Evolutionary conservation across 192 early-diverging fungal genomes (phyloP).

Genomic region (Backusella sp.): DNA sequence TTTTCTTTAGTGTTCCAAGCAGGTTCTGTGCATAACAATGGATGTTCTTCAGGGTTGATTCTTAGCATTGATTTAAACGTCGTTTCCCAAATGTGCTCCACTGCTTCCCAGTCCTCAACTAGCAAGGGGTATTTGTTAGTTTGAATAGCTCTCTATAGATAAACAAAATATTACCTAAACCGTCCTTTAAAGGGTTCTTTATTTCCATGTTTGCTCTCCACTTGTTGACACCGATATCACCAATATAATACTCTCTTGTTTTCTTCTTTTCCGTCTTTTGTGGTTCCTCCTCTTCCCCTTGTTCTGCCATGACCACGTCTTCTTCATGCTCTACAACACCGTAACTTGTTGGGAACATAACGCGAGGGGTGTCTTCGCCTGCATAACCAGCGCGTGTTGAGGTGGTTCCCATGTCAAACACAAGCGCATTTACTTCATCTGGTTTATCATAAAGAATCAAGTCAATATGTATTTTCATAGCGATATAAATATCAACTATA

Average conservation of each 20-base stretch:
- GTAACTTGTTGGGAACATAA: slow-evolving; percentile 78
- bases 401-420: slow-evolving; percentile 88
- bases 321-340: slow-evolving; percentile 55
- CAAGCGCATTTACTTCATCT: slow-evolving; percentile 94
- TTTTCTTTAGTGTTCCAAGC: slow-evolving; percentile 86
- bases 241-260: slow-evolving; percentile 58
- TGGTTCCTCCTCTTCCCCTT: not conserved
- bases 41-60: slow-evolving; percentile 82
- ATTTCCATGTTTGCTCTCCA: slow-evolving; percentile 85
- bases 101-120: slow-evolving; percentile 95
- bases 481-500: not conserved
- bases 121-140: not conserved
- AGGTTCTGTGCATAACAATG: slow-evolving; percentile 87
- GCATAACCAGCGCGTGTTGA: slow-evolving; percentile 92
- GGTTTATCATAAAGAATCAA: not conserved
- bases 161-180: slow-evolving; percentile 56
- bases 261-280: not conserved
- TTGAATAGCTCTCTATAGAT: not conserved
- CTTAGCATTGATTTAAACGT: slow-evolving; percentile 71
- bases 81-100: slow-evolving; percentile 91
- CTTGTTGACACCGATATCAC: slow-evolving; percentile 63
- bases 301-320: slow-evolving; percentile 39
- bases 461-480: not conserved
- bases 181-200: slow-evolving; percentile 80
- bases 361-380: slow-evolving; percentile 94